Evolutionary conservation across 2,329 filamentous ascomycete genomes (phyloP), one percentile per base, ranked within the genome.

Genomic region (Trichothecium sympodiale): DNA sequence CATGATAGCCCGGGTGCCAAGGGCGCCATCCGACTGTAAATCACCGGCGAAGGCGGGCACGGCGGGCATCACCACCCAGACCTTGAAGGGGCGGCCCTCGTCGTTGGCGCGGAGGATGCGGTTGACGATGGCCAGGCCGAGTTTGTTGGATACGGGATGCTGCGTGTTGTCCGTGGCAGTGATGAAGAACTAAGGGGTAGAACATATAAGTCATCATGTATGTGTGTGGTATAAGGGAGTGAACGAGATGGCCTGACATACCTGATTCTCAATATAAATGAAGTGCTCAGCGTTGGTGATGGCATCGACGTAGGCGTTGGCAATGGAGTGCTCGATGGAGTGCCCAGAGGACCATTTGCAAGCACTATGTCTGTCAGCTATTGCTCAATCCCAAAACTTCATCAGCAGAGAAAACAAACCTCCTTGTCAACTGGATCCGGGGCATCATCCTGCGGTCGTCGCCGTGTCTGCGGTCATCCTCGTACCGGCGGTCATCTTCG

Each of bases 31-130:
- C 0, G 69, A 69, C 48, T 82, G 74, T 33, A 93, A 65, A 47
- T 91, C 83, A 4, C 85, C 85, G 2, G 85, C 82, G 50, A 93
- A 93, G 2, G 77, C 85, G 7, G 84, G 85, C 1, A 93, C 78
- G 2, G 83, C 74, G 1, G 84, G 84, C 58, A 91, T 91, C 39
- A 82, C 62, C 15, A 91, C 71, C 44, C 88, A 77, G 45, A 89
- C 70, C 43, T 80, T 80, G 62, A 83, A 93, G 38, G 71, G 65
- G 45, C 85, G 69, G 27, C 69, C 64, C 34, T 74, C 70, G 38
- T 73, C 60, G 43, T 80, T 71, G 14, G 85, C 85, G 25, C 79
- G 76, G 15, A 85, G 50, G 43, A 89, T 82, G 26, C 85, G 75
- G 44, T 86, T 77, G 6, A 86, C 84, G 34, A 93, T 82, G 18